Percentiles rank a stretch among this genome's conserved stretches.
Evolutionary conservation across 192 early-diverging fungal species (phyloP).

Genomic region (Gigaspora rosea): DNA sequence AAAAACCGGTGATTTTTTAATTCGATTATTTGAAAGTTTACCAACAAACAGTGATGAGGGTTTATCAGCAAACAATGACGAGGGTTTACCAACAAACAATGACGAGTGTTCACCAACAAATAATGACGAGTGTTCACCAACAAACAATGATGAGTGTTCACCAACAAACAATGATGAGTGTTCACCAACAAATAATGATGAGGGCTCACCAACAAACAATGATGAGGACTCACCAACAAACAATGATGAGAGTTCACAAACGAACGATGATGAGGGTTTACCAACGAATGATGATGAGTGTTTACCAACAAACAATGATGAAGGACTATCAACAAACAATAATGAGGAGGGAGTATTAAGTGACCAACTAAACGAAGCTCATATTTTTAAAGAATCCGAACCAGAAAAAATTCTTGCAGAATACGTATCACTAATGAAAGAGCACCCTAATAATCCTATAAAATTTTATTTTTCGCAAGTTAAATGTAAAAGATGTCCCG

Average conservation of each 20-base stretch:
- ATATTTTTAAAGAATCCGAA: constrained; percentile 24
- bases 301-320: too few species aligned
- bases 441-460: background rate
- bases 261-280: background rate
- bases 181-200: background rate
- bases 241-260: background rate
- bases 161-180: background rate
- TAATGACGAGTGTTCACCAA: too few species aligned
- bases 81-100: background rate
- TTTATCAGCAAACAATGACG: background rate
- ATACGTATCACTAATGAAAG: constrained; percentile 7
- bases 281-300: too few species aligned
- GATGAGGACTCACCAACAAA: background rate
- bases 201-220: background rate
- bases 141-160: too few species aligned
- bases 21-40: constrained; percentile 17
- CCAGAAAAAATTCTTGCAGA: constrained; percentile 2
- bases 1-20: constrained; percentile 9
- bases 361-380: too few species aligned
- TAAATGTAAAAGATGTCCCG: constrained; percentile 3
- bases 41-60: background rate
- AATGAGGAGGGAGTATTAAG: too few species aligned
- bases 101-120: too few species aligned
- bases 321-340: too few species aligned
- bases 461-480: background rate